A percentile compares a stretch with the other conserved stretches of the same genome.
These are phyloP conservation scores for Fagopyrum esculentum DNA, from an alignment of 148 eudicot species.

Conservation along the genomic window DNA sequence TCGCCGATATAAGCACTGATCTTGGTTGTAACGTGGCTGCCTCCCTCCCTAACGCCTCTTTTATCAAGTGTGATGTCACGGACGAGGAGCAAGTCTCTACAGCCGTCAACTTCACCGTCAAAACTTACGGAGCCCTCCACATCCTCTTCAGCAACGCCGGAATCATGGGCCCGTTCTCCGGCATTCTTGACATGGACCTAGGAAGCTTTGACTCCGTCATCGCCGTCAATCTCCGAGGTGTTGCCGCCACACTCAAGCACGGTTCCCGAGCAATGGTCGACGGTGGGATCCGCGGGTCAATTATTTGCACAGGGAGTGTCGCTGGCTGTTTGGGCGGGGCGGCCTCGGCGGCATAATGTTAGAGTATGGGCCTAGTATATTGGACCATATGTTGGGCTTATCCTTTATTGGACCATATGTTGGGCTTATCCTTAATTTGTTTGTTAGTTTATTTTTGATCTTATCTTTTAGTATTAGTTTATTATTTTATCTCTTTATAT, in stretches of 20 bases:
- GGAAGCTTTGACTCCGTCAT: slow-evolving; percentile 33
- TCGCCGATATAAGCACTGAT: slow-evolving; percentile 45
- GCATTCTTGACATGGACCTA: slow-evolving; percentile 46
- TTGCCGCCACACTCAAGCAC: slow-evolving; percentile 52
- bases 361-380: too few species aligned
- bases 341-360: slow-evolving; percentile 46
- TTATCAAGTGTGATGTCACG: slow-evolving; percentile 51
- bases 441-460: too few species aligned
- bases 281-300: slow-evolving; percentile 40
- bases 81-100: slow-evolving; percentile 45
- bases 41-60: slow-evolving; percentile 25
- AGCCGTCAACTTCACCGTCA: slow-evolving; percentile 26
- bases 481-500: too few species aligned
- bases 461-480: too few species aligned
- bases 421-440: too few species aligned
- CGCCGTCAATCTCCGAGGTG: slow-evolving; percentile 54
- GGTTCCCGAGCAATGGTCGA: slow-evolving; percentile 49
- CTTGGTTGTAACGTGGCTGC: slow-evolving; percentile 31
- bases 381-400: too few species aligned
- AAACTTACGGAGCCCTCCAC: slow-evolving; percentile 37
- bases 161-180: slow-evolving; percentile 33
- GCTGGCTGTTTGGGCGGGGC: slow-evolving; percentile 45
- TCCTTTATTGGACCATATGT: too few species aligned
- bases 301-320: slow-evolving; percentile 61
- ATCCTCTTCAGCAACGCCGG: slow-evolving; percentile 63